A percentile compares a stretch with the other conserved stretches of the same genome.
Evolutionary conservation across 352 stramenopile species (phyloP).

Genomic region (Blastocystis sp.): DNA sequence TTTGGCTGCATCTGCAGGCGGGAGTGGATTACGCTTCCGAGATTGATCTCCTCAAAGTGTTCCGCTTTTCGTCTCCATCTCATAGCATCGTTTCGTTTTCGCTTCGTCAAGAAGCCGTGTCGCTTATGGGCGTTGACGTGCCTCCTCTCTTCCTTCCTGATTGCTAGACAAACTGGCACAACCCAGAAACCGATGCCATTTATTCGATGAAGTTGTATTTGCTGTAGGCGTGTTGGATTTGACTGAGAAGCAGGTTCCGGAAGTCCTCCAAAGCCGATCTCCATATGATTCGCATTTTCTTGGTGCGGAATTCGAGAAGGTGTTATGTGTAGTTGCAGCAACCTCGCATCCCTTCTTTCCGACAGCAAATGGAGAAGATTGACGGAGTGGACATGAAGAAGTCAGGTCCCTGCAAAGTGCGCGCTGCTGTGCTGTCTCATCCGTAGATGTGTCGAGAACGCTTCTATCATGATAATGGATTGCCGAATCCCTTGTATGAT

Average conservation of each 20-base stretch:
- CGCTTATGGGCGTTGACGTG: background rate
- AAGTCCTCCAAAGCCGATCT: conserved; percentile 6
- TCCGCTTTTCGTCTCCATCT: conserved; percentile 1
- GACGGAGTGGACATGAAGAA: conserved; percentile 3
- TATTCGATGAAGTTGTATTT: conserved; percentile 39
- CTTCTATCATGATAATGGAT: background rate
- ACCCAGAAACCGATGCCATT: conserved; percentile 16
- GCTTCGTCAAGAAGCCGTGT: conserved; percentile 10
- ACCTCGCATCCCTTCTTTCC: background rate
- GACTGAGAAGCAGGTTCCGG: background rate
- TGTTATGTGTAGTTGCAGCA: background rate
- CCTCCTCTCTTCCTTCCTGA: background rate
- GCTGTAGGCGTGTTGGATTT: background rate
- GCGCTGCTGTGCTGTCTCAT: background rate
- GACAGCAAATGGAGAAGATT: background rate
- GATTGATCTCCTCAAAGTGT: conserved; percentile 62
- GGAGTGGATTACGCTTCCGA: conserved; percentile 56
- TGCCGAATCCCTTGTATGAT: background rate
- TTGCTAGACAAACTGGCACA: background rate
- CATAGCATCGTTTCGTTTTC: background rate
- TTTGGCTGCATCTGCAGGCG: conserved; percentile 44
- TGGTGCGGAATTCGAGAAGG: background rate
- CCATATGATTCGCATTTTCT: background rate
- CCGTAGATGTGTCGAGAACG: background rate
- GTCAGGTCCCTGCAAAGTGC: background rate